Evolutionary conservation across 352 stramenopile genomes (phyloP).

Genomic region (Phytophthora tentaculata): DNA sequence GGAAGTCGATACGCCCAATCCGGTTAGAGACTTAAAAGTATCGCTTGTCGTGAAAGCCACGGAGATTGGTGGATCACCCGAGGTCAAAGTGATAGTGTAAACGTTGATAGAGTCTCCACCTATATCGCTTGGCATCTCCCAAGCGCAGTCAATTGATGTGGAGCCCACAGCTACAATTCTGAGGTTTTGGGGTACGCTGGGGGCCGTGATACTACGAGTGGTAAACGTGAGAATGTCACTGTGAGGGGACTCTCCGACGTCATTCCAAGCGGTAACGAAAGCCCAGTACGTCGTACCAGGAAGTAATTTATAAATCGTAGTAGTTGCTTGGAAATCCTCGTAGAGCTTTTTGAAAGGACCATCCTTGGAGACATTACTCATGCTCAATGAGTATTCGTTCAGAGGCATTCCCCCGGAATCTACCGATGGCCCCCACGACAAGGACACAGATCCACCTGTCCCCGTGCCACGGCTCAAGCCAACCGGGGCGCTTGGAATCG

Average conservation of each 20-base stretch:
- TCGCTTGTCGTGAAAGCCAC: background rate
- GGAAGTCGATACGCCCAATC: constrained; percentile 18
- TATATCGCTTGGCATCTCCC: constrained; percentile 41
- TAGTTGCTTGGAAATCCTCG: constrained; percentile 25
- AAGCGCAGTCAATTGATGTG: constrained; percentile 38
- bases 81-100: constrained; percentile 36
- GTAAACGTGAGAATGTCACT: constrained; percentile 25
- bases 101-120: constrained; percentile 44
- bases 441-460: constrained; percentile 46
- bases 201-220: constrained; percentile 36
- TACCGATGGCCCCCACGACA: constrained; percentile 46
- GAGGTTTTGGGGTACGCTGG: constrained; percentile 40
- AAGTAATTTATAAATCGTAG: constrained; percentile 36
- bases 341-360: constrained; percentile 35
- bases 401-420: constrained; percentile 59
- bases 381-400: constrained; percentile 41
- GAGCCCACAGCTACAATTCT: constrained; percentile 38
- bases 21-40: constrained; percentile 3
- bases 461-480: constrained; percentile 13
- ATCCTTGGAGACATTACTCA: constrained; percentile 15
- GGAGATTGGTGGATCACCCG: constrained; percentile 16
- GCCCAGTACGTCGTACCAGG: constrained; percentile 52
- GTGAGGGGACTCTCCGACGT: constrained; percentile 38
- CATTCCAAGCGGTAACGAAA: constrained; percentile 44
- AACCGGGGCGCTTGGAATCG: constrained; percentile 38